These are phyloP conservation scores for Lasiodiplodia hormozganensis DNA, from an alignment of 2,329 filamentous ascomycete genomes.

Conservation along the genomic window DNA sequence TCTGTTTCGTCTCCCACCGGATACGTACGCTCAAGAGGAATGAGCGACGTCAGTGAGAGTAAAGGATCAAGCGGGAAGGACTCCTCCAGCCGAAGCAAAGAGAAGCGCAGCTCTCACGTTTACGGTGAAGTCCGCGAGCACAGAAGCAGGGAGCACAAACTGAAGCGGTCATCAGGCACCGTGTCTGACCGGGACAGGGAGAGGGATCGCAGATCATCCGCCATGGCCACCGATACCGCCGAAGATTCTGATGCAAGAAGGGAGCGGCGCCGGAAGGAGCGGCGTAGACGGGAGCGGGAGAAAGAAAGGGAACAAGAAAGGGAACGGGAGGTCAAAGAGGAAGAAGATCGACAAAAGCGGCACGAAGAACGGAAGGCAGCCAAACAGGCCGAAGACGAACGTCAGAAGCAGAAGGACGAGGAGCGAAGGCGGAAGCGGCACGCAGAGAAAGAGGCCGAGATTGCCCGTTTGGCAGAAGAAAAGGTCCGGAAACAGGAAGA, in stretches of 20 bases:
- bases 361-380: slow-evolving; percentile 1
- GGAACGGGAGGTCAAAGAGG: slow-evolving; percentile 38
- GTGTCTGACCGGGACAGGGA: slow-evolving; percentile 6
- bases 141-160: not conserved
- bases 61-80: slow-evolving; percentile 4
- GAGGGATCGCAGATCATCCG: not conserved
- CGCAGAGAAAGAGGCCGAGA: slow-evolving; percentile 2
- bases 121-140: not conserved
- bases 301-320: not conserved
- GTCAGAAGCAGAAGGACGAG: not conserved
- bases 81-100: slow-evolving; percentile 8
- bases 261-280: not conserved
- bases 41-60: slow-evolving; percentile 5
- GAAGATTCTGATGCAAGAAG: slow-evolving; percentile 11
- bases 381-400: slow-evolving; percentile 1
- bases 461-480: not conserved
- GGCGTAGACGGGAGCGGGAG: not conserved
- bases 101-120: not conserved
- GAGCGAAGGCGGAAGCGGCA: not conserved
- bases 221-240: not conserved
- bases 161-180: not conserved
- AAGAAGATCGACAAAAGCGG: slow-evolving; percentile 6
- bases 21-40: not conserved
- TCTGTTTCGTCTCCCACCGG: not conserved
- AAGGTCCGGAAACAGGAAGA: not conserved